Evolutionary conservation across 129 eudicot genomes (phyloP).

Genomic region (Smallanthus sonchifolius): DNA sequence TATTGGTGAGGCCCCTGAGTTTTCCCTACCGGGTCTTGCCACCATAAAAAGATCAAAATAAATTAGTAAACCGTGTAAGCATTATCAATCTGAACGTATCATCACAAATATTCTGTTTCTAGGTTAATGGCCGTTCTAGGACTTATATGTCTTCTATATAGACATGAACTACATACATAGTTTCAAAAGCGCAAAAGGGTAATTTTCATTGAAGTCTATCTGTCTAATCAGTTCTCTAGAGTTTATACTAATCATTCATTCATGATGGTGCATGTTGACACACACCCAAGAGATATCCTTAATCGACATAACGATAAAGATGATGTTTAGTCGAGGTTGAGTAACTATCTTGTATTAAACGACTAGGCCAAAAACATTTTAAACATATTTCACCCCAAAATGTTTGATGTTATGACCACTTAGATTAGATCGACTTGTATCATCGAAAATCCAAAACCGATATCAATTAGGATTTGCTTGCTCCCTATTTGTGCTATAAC

Average conservation of each 20-base stretch:
- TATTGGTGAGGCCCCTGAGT: neutral
- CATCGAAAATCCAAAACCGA: slow-evolving; percentile 39
- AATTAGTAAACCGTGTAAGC: neutral
- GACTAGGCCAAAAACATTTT: neutral
- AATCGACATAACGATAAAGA: neutral
- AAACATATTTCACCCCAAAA: slow-evolving; percentile 5
- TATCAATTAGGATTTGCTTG: slow-evolving; percentile 44
- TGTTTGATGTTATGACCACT: neutral
- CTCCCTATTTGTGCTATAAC: slow-evolving; percentile 40
- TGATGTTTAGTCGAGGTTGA: slow-evolving; percentile 8
- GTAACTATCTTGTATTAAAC: neutral
- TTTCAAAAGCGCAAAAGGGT: slow-evolving; percentile 16
- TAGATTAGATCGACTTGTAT: neutral
- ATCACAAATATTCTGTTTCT: slow-evolving; percentile 3
- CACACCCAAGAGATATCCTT: slow-evolving; percentile 20
- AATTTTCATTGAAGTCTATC: neutral
- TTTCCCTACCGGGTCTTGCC: neutral
- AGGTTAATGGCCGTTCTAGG: slow-evolving; percentile 14
- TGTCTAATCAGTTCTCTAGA: slow-evolving; percentile 21
- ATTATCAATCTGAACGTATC: slow-evolving; percentile 5
- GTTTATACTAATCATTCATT: slow-evolving; percentile 25
- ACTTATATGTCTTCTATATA: slow-evolving; percentile 1
- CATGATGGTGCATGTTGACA: slow-evolving; percentile 15
- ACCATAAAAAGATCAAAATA: neutral
- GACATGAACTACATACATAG: slow-evolving; percentile 2